Percentiles rank a stretch among this genome's conserved stretches.
These are phyloP conservation scores for Achaetomiella virescens DNA, from an alignment of 495 filamentous ascomycete genomes.

Conservation along the genomic window DNA sequence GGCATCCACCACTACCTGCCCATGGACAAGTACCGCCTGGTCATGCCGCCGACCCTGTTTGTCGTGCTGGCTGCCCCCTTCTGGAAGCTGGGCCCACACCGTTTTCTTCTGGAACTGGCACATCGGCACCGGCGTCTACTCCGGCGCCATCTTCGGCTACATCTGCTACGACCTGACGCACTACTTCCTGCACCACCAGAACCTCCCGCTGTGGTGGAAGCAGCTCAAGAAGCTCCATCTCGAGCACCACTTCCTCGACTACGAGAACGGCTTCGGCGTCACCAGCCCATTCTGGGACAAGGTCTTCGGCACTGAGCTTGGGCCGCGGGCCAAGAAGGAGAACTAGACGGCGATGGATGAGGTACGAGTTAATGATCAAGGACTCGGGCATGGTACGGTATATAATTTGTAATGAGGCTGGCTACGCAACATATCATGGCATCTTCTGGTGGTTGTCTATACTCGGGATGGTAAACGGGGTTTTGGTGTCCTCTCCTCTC, in stretches of 20 bases:
- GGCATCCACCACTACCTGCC: slow-evolving; percentile 98
- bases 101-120: slow-evolving; percentile 84
- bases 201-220: slow-evolving; percentile 80
- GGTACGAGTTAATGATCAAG: not conserved
- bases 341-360: slow-evolving; percentile 34
- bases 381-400: not conserved
- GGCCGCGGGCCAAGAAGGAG: slow-evolving; percentile 44
- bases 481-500: not conserved
- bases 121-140: slow-evolving; percentile 68
- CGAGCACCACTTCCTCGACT: slow-evolving; percentile 93
- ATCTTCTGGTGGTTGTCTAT: not conserved
- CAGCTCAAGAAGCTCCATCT: slow-evolving; percentile 95
- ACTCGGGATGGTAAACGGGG: not conserved
- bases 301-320: slow-evolving; percentile 85
- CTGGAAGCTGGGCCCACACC: slow-evolving; percentile 83
- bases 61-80: slow-evolving; percentile 78
- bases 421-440: not conserved
- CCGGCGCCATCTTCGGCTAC: slow-evolving; percentile 92
- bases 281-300: slow-evolving; percentile 97
- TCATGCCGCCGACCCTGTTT: slow-evolving; percentile 95
- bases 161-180: slow-evolving; percentile 95
- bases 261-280: slow-evolving; percentile 95
- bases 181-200: slow-evolving; percentile 98
- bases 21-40: slow-evolving; percentile 94
- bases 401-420: slow-evolving; percentile 10